Percentiles rank a stretch among this genome's conserved stretches.
Conservation (phyloP, 805 yeast species). For the Saturnispora halmiae region DNA sequence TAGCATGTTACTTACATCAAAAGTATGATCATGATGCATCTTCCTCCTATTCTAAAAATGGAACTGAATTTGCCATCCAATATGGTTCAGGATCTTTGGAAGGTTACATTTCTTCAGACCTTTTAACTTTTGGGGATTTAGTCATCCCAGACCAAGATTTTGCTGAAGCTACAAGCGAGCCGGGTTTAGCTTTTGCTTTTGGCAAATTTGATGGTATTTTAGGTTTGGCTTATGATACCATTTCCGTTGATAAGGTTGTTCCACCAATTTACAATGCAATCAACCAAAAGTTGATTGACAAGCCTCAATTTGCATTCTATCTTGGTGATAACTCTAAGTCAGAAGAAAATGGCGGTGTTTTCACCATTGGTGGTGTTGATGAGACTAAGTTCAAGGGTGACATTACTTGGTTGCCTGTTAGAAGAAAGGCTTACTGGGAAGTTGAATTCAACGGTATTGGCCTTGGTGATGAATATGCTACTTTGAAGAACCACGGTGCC, state of each 20-base stretch:
- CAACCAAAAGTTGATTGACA: conserved; percentile 69
- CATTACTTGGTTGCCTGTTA: conserved; percentile 91
- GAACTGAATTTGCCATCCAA: conserved; percentile 72
- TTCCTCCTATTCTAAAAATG: conserved; percentile 79
- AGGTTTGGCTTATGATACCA: conserved; percentile 89
- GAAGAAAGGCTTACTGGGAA: conserved; percentile 99
- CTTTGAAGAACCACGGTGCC: conserved; percentile 78
- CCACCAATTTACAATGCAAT: conserved; percentile 94
- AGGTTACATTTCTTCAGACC: conserved; percentile 87
- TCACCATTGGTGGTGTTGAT: conserved; percentile 93
- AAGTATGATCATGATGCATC: conserved; percentile 82
- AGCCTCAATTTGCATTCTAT: conserved; percentile 80
- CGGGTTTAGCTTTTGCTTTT: conserved; percentile 96
- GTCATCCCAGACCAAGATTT: conserved; percentile 82
- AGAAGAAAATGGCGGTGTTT: conserved; percentile 72
- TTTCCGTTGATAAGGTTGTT: conserved; percentile 78
- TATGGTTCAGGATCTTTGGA: conserved; percentile 92
- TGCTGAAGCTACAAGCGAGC: conserved; percentile 96
- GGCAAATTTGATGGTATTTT: conserved; percentile 98
- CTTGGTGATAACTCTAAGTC: conserved; percentile 70
- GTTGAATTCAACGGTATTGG: conserved; percentile 86
- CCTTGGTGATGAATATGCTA: conserved; percentile 86
- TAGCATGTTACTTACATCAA: conserved; percentile 90
- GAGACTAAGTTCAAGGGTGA: conserved; percentile 68
- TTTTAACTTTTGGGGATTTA: conserved; percentile 73